Evolutionary conservation across 352 stramenopile species (phyloP).

Genomic region (Globisporangium cylindrosporum): DNA sequence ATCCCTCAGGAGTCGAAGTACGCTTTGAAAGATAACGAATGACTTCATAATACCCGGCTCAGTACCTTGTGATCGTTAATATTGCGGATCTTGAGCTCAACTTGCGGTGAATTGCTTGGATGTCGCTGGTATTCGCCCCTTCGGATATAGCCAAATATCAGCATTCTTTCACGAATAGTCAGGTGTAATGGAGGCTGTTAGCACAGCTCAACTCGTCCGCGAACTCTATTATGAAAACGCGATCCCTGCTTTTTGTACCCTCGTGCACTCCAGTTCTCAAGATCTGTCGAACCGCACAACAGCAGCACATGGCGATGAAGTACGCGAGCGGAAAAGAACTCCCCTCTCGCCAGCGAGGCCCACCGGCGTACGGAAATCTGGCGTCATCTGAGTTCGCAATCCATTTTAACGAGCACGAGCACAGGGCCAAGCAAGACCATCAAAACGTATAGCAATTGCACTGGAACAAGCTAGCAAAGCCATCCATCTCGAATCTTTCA

Average conservation of each 20-base stretch:
- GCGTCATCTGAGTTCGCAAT: not conserved
- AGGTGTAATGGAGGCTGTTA: not conserved
- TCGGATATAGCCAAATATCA: not conserved
- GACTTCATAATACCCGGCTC: not conserved
- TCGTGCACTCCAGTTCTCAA: constrained; percentile 40
- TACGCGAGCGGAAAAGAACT: not conserved
- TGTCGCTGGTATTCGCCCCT: not conserved
- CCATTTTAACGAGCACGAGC: not conserved
- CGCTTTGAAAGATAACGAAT: not conserved
- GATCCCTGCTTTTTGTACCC: constrained; percentile 16
- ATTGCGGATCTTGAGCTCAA: not conserved
- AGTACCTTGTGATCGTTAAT: not conserved
- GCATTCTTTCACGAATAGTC: not conserved
- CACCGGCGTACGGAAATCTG: not conserved
- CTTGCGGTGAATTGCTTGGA: not conserved
- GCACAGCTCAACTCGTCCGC: not conserved
- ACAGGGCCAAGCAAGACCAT: not conserved
- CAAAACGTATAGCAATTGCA: not conserved
- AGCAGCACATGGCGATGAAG: constrained; percentile 15
- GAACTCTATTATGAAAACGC: not conserved
- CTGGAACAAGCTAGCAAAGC: not conserved
- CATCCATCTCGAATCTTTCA: not conserved
- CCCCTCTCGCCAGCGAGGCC: not conserved
- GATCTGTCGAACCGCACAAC: constrained; percentile 43
- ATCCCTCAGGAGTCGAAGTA: not conserved